These are phyloP conservation scores for Solanum arcanum DNA, from an alignment of 257 asterid genomes.

Conservation along the genomic window DNA sequence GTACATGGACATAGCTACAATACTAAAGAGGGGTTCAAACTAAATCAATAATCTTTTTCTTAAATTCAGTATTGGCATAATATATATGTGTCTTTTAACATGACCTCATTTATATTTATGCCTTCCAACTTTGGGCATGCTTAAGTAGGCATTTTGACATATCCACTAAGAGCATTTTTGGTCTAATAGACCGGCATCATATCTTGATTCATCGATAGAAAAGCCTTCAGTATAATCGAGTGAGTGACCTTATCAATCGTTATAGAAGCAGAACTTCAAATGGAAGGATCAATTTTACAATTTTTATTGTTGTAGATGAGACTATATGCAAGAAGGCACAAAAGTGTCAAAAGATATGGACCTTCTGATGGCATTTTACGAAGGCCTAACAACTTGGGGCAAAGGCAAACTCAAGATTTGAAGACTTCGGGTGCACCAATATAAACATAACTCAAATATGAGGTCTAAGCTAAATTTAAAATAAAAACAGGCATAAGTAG, in stretches of 20 bases:
- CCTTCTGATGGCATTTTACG: conserved; percentile 5
- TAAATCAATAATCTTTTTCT: not conserved
- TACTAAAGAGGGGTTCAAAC: not conserved
- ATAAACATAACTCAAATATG: too few relatives aligned
- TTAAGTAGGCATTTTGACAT: not conserved
- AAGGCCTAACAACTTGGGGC: conserved; percentile 6
- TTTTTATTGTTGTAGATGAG: conserved; percentile 4
- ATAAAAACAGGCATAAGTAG: too few relatives aligned
- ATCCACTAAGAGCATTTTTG: not conserved
- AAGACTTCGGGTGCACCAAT: too few relatives aligned
- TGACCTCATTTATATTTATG: too few relatives aligned
- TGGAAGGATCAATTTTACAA: not conserved
- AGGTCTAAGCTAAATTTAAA: too few relatives aligned
- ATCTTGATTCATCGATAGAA: not conserved
- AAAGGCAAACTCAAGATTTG: too few relatives aligned
- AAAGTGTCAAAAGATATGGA: conserved; percentile 1
- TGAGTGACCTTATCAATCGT: not conserved
- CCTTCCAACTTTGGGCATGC: too few relatives aligned
- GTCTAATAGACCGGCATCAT: not conserved
- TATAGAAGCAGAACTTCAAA: not conserved
- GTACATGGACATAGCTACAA: not conserved
- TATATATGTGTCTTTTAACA: too few relatives aligned
- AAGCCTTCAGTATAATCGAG: not conserved
- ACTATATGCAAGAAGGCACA: conserved; percentile 3
- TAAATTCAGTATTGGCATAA: not conserved